These are phyloP conservation scores for Thermochaetoides thermophila DNA, from an alignment of 495 filamentous ascomycete genomes.

Conservation along the genomic window DNA sequence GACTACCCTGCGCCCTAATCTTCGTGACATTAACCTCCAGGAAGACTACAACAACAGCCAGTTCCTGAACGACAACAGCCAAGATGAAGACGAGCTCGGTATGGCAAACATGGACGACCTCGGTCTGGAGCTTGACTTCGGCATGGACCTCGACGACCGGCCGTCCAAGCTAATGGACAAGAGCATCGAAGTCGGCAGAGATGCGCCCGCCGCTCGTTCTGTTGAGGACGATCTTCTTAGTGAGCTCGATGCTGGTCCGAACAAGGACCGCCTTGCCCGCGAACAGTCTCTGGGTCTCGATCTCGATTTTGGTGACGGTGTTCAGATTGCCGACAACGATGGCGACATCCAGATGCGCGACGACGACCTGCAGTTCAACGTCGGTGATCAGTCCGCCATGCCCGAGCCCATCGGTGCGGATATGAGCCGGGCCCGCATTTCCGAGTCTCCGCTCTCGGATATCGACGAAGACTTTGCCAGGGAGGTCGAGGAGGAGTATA, in stretches of 20 bases:
- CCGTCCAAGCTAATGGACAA: constrained; percentile 33
- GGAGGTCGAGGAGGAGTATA: constrained; percentile 38
- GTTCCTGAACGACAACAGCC: constrained; percentile 49
- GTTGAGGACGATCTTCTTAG: constrained; percentile 62
- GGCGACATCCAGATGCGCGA: constrained; percentile 48
- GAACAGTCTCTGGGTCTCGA: constrained; percentile 31
- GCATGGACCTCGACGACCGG: constrained; percentile 36
- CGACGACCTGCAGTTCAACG: constrained; percentile 38
- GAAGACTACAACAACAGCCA: constrained; percentile 49
- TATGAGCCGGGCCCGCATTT: constrained; percentile 41
- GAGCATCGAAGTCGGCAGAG: constrained; percentile 75
- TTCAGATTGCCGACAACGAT: constrained; percentile 42
- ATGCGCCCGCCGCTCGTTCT: constrained; percentile 48
- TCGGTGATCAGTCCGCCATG: constrained; percentile 34
- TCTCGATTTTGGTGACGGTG: constrained; percentile 34
- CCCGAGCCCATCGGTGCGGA: constrained; percentile 25
- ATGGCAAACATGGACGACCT: constrained; percentile 40
- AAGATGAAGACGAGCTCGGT: constrained; percentile 35
- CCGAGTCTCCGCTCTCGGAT: constrained; percentile 54
- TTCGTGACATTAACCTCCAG: constrained; percentile 48
- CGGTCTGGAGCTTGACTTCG: constrained; percentile 44
- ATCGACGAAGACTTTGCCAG: constrained; percentile 43
- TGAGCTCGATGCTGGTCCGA: constrained; percentile 39
- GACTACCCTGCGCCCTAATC: constrained; percentile 37
- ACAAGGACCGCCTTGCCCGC: constrained; percentile 29